Conservation (phyloP, 257 asterid genomes). For the Phtheirospermum japonicum region DNA sequence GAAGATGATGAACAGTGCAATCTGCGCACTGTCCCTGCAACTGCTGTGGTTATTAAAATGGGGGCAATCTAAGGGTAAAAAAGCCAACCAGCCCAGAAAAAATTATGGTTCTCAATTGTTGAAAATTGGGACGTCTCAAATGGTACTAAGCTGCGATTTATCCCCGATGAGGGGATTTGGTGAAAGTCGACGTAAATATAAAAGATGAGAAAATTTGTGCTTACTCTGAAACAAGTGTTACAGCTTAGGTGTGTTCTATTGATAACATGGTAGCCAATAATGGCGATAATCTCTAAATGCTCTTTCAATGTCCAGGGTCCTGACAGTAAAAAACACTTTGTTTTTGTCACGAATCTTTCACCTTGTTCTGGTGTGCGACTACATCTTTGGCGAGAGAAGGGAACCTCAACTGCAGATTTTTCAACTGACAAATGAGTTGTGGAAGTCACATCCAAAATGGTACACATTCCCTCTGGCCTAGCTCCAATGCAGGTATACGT, state of each 20-base stretch:
- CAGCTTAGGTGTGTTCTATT: constrained; percentile 20
- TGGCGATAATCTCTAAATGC: too few relatives aligned
- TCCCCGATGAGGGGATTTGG: too few relatives aligned
- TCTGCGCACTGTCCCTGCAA: too few relatives aligned
- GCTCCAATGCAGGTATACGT: constrained; percentile 94
- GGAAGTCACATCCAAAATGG: constrained; percentile 90
- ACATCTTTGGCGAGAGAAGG: constrained; percentile 90
- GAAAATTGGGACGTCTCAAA: too few relatives aligned
- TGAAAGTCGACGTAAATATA: too few relatives aligned
- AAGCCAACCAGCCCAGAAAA: too few relatives aligned
- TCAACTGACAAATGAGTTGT: constrained; percentile 44
- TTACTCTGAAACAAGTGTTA: constrained; percentile 15
- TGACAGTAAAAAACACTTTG: constrained; percentile 62
- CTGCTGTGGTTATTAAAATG: too few relatives aligned
- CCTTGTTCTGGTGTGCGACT: constrained; percentile 95
- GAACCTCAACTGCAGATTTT: constrained; percentile 44
- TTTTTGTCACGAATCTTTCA: constrained; percentile 89
- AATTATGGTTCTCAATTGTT: too few relatives aligned
- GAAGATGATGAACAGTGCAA: too few relatives aligned
- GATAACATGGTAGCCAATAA: too few relatives aligned
- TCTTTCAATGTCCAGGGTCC: constrained; percentile 56
- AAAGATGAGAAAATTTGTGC: constrained; percentile 15
- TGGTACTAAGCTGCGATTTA: too few relatives aligned
- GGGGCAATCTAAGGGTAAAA: too few relatives aligned
- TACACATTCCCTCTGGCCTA: constrained; percentile 93